These are phyloP conservation scores for Stephanodiscus minutulus DNA, from an alignment of 108 stramenopile genomes.

Conservation along the genomic window DNA sequence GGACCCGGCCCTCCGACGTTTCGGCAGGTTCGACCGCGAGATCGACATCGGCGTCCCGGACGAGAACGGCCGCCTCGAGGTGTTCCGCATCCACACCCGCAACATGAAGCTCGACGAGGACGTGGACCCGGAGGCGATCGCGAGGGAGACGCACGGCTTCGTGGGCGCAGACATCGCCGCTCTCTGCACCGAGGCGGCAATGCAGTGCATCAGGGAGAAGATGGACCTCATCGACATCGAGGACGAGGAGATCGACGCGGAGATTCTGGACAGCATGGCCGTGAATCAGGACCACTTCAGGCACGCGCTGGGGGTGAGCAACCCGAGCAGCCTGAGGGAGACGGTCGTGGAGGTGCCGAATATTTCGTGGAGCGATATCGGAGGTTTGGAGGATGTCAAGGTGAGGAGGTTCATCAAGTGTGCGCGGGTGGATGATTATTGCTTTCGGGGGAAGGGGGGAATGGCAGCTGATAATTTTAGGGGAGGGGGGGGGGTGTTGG, in stretches of 20 bases:
- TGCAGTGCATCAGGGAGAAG: constrained; percentile 99
- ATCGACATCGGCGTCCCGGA: constrained; percentile 99
- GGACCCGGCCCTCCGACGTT: constrained; percentile 97
- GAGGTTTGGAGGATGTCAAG: constrained; percentile 97
- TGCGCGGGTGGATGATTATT: not conserved
- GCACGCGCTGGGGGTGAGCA: constrained; percentile 94
- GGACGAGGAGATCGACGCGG: constrained; percentile 99
- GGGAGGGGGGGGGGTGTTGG: not conserved
- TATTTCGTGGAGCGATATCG: constrained; percentile 99
- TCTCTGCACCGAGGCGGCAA: constrained; percentile 99
- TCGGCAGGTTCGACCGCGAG: constrained; percentile 99
- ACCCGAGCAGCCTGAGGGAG: constrained; percentile 97
- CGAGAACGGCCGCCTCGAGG: constrained; percentile 99
- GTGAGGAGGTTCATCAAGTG: constrained; percentile 42
- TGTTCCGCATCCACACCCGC: constrained; percentile 99
- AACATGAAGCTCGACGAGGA: constrained; percentile 99
- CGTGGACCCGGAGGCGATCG: constrained; percentile 97
- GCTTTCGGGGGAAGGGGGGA: not conserved
- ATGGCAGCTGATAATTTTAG: not conserved
- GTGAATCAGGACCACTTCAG: constrained; percentile 99
- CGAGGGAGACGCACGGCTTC: constrained; percentile 98
- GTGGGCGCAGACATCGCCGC: constrained; percentile 99
- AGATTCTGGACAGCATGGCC: constrained; percentile 98
- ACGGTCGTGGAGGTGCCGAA: constrained; percentile 99
- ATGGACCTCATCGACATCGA: constrained; percentile 99